These are phyloP conservation scores for Colletotrichum incanum DNA, from an alignment of 2,329 filamentous ascomycete genomes.

Conservation along the genomic window DNA sequence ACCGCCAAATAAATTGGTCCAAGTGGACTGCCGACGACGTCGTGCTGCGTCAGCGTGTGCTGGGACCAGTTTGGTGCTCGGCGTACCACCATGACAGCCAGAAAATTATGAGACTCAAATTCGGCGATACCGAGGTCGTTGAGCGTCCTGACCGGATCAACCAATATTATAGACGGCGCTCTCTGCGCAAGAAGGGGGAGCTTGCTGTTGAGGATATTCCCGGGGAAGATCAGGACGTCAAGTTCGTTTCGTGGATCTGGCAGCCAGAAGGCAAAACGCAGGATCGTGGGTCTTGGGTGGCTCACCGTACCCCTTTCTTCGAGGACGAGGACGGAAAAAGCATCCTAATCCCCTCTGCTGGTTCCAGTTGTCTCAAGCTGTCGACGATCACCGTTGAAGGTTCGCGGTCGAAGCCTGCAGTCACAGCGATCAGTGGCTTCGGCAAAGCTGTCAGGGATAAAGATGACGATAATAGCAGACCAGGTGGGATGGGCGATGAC, in stretches of 20 bases:
- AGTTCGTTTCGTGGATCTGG: conserved; percentile 20
- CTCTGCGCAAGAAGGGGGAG: not conserved
- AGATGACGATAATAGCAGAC: not conserved
- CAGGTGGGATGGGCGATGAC: not conserved
- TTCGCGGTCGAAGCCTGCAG: conserved; percentile 22
- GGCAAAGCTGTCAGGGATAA: not conserved
- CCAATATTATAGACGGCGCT: not conserved
- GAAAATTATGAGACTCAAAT: conserved; percentile 56
- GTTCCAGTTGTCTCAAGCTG: conserved; percentile 21
- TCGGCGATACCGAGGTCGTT: conserved; percentile 54
- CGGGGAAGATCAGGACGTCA: not conserved
- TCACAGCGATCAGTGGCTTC: conserved; percentile 14
- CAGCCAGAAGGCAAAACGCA: not conserved
- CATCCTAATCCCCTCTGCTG: conserved; percentile 23
- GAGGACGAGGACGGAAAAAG: conserved; percentile 18
- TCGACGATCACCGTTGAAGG: conserved; percentile 40
- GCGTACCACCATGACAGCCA: conserved; percentile 46
- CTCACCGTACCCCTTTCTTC: not conserved
- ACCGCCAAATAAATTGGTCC: conserved; percentile 75
- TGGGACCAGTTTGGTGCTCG: conserved; percentile 78
- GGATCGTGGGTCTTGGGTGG: not conserved
- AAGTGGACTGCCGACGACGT: conserved; percentile 70
- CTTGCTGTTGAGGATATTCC: not conserved
- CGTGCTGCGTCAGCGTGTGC: conserved; percentile 68
- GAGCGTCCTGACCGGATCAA: not conserved